These are phyloP conservation scores for Boletus reticulatus DNA, from an alignment of 768 basidiomycete species.

Conservation along the genomic window DNA sequence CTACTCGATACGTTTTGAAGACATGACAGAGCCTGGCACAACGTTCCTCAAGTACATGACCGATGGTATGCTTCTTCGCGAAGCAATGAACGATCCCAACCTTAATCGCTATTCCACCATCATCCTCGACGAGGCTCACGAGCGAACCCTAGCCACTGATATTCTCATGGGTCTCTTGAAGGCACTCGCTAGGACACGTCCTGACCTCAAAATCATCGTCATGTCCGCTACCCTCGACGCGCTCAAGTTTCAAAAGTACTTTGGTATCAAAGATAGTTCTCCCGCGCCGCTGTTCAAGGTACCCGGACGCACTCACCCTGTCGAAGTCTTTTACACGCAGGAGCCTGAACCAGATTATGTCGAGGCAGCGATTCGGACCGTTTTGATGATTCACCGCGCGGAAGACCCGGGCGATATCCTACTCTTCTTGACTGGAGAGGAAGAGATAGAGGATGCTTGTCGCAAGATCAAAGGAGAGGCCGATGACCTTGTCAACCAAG, in stretches of 20 bases:
- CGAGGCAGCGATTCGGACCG: conserved; percentile 94
- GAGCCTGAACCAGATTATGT: conserved; percentile 95
- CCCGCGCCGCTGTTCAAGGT: conserved; percentile 84
- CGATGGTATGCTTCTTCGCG: conserved; percentile 97
- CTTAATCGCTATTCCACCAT: conserved; percentile 93
- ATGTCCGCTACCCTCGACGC: conserved; percentile 99
- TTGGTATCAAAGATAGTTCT: conserved; percentile 44
- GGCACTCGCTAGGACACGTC: conserved; percentile 69
- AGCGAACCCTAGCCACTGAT: conserved; percentile 96
- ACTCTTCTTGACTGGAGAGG: conserved; percentile 96
- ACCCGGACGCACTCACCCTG: conserved; percentile 91
- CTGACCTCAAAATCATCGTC: conserved; percentile 94
- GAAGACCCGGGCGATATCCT: conserved; percentile 93
- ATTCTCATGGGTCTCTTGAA: conserved; percentile 98
- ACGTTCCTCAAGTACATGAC: conserved; percentile 99
- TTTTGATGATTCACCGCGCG: conserved; percentile 94
- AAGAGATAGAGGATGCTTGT: conserved; percentile 97
- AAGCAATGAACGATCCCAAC: conserved; percentile 95
- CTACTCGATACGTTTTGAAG: conserved; percentile 98
- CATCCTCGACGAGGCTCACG: conserved; percentile 98
- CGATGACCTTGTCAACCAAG: conserved; percentile 73
- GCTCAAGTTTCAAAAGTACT: conserved; percentile 95
- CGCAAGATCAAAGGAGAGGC: conserved; percentile 90
- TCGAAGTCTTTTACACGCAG: conserved; percentile 93
- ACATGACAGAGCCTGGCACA: conserved; percentile 73